Conservation (phyloP, 2,329 filamentous ascomycete species). For the Corynespora cassiicola region DNA sequence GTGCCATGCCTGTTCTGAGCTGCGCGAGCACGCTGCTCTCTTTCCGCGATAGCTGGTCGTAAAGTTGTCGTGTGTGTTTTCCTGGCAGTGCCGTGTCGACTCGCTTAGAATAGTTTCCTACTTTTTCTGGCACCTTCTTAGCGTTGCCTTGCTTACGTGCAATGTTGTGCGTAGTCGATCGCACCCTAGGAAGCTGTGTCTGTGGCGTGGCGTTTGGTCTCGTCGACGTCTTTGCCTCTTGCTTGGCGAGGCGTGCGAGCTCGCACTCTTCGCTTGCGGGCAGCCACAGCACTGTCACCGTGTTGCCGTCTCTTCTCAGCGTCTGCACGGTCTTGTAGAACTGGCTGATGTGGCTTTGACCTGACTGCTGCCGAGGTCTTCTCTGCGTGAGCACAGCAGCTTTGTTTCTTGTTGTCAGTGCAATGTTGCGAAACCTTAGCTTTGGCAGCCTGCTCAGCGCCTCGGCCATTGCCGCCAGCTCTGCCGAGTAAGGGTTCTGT, state of each 20-base stretch:
- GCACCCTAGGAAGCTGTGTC: conserved; percentile 11
- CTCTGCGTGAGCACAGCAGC: conserved; percentile 14
- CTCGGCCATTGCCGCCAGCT: conserved; percentile 10
- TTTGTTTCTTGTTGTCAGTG: conserved; percentile 15
- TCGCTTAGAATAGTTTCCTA: conserved; percentile 11
- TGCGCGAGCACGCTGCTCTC: conserved; percentile 12
- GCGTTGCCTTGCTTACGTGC: conserved; percentile 10
- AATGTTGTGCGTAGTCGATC: conserved; percentile 12
- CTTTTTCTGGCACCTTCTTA: conserved; percentile 11
- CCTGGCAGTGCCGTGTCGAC: conserved; percentile 13
- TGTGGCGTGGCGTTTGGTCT: conserved; percentile 8
- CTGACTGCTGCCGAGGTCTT: conserved; percentile 12
- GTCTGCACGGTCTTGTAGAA: conserved; percentile 10
- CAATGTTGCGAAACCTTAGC: conserved; percentile 13
- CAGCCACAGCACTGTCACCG: conserved; percentile 13
- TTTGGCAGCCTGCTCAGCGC: conserved; percentile 10
- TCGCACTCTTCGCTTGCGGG: conserved; percentile 15
- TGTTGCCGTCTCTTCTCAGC: conserved; percentile 12
- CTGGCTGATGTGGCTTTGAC: conserved; percentile 11
- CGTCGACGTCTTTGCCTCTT: conserved; percentile 10
- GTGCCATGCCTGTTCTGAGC: conserved; percentile 14
- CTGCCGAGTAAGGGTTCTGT: conserved; percentile 11
- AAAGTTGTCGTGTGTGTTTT: conserved; percentile 13
- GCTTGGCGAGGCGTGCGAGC: conserved; percentile 11
- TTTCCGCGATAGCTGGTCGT: conserved; percentile 11